phyloP scores from a whole-genome alignment of 2,329 filamentous ascomycete genomes.

The Botryotinia calthae region DNA sequence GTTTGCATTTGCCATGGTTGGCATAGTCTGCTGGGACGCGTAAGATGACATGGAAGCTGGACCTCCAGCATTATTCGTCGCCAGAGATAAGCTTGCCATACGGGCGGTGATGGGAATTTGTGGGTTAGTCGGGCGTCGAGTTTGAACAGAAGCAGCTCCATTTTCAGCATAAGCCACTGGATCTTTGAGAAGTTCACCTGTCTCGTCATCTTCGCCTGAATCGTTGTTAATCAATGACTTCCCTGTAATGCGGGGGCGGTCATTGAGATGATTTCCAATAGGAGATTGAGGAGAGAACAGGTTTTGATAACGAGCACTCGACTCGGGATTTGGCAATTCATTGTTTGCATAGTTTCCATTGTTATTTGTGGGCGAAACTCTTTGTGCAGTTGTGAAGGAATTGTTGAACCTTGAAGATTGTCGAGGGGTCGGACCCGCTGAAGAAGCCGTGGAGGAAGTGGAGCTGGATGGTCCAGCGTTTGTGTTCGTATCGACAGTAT shows the following conservation, averaged over 20 bases:
- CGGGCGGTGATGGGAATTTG: constrained; percentile 63
- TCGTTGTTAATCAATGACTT: constrained; percentile 72
- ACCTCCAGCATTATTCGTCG: constrained; percentile 55
- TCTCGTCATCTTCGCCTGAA: constrained; percentile 67
- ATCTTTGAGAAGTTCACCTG: constrained; percentile 68
- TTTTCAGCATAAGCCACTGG: constrained; percentile 73
- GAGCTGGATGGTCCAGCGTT: constrained; percentile 43
- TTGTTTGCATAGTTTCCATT: constrained; percentile 53
- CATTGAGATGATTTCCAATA: constrained; percentile 66
- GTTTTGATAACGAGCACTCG: constrained; percentile 54
- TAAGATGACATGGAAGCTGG: constrained; percentile 32
- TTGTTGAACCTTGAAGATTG: constrained; percentile 54
- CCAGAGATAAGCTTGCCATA: constrained; percentile 69
- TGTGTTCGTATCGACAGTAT: constrained; percentile 51
- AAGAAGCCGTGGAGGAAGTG: constrained; percentile 44
- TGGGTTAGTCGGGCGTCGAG: constrained; percentile 68
- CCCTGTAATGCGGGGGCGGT: constrained; percentile 58
- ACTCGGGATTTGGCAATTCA: constrained; percentile 59
- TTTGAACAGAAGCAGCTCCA: constrained; percentile 50
- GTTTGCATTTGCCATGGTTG: constrained; percentile 40
- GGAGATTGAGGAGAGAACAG: constrained; percentile 73
- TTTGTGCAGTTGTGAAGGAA: constrained; percentile 50
- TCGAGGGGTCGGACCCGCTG: constrained; percentile 36
- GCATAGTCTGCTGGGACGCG: constrained; percentile 27
- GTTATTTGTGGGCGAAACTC: constrained; percentile 54